These are phyloP conservation scores for Picochlorum sp. DNA, from an alignment of 139 green algal species.

Conservation along the genomic window DNA sequence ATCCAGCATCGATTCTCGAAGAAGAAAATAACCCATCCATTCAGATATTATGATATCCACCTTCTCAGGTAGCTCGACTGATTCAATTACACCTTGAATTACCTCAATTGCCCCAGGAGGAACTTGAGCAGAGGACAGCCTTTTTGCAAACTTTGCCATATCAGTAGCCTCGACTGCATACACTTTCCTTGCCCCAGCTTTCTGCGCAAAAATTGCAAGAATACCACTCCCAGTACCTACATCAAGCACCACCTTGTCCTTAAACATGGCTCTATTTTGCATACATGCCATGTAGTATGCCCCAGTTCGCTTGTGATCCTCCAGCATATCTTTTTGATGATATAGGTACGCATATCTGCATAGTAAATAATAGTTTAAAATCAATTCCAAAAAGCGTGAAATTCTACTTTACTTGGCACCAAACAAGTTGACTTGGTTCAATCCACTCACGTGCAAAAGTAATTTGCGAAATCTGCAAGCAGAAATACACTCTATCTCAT, in stretches of 20 bases:
- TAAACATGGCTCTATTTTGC: constrained; percentile 51
- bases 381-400: background rate
- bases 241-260: constrained; percentile 84
- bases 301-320: constrained; percentile 91
- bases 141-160: constrained; percentile 76
- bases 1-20: constrained; percentile 95
- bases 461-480: constrained; percentile 94
- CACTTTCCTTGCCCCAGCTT: constrained; percentile 66
- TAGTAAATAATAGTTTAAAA: background rate
- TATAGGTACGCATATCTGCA: constrained; percentile 72
- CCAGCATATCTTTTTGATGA: constrained; percentile 98
- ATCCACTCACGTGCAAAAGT: constrained; percentile 87
- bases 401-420: background rate
- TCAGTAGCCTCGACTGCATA: constrained; percentile 94
- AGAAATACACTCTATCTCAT: background rate
- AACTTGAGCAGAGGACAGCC: constrained; percentile 72
- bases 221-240: constrained; percentile 94
- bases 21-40: constrained; percentile 84
- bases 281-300: constrained; percentile 79
- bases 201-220: constrained; percentile 89
- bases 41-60: constrained; percentile 93
- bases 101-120: constrained; percentile 72
- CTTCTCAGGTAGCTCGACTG: constrained; percentile 91
- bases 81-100: constrained; percentile 92
- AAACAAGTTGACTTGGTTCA: background rate